These are phyloP conservation scores for Phialocephala sp. DNA, from an alignment of 2,329 filamentous ascomycete species.

Conservation along the genomic window DNA sequence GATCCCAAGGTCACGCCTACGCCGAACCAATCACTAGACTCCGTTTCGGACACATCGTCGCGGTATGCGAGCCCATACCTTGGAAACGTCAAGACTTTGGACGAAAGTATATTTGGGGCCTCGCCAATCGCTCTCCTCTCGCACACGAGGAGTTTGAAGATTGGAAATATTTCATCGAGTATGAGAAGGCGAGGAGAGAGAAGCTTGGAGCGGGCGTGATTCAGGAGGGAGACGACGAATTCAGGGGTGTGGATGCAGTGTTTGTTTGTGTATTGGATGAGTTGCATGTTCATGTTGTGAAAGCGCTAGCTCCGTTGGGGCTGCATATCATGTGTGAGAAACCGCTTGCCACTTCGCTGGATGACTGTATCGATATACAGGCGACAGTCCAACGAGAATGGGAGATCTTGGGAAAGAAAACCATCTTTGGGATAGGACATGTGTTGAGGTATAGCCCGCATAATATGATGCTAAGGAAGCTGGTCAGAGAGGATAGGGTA, in stretches of 20 bases:
- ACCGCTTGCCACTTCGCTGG: slow-evolving; percentile 78
- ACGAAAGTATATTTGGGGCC: background rate
- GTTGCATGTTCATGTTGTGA: slow-evolving; percentile 1
- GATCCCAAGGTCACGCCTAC: background rate
- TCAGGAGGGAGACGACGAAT: background rate
- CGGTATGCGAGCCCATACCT: background rate
- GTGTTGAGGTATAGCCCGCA: slow-evolving; percentile 92
- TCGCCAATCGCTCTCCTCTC: background rate
- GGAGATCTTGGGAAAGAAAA: background rate
- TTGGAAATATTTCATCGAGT: background rate
- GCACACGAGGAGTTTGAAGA: background rate
- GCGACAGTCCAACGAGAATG: slow-evolving; percentile 41
- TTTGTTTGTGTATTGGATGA: background rate
- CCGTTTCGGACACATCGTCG: background rate
- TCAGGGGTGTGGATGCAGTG: background rate
- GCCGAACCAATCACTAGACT: slow-evolving; percentile 1
- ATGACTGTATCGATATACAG: slow-evolving; percentile 78
- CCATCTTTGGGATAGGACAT: slow-evolving; percentile 87
- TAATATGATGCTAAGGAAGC: slow-evolving; percentile 80
- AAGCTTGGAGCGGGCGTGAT: background rate
- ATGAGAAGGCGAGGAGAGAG: background rate
- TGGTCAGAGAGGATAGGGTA: slow-evolving; percentile 74
- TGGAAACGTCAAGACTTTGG: background rate
- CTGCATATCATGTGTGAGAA: slow-evolving; percentile 54
- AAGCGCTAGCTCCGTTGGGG: background rate